phyloP scores from a whole-genome alignment of 805 yeast genomes.

The Kodamaea restingae region DNA sequence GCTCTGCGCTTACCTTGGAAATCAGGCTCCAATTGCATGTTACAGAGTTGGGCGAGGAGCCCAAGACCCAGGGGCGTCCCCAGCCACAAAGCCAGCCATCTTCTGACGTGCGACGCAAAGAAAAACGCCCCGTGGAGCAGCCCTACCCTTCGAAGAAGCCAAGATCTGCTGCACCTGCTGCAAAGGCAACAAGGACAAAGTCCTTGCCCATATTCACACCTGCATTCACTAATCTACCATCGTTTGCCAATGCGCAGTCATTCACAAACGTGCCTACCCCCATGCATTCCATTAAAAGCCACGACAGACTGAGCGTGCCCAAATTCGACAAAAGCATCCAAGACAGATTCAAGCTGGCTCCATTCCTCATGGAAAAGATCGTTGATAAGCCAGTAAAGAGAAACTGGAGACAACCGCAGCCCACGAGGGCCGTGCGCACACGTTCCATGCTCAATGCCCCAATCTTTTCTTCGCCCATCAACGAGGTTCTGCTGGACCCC shows the following conservation, averaged over 20 bases:
- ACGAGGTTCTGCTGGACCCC: slow-evolving; percentile 32
- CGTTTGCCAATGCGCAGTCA: slow-evolving; percentile 2
- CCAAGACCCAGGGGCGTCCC: neutral
- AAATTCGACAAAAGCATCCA: slow-evolving; percentile 37
- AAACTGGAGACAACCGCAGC: slow-evolving; percentile 13
- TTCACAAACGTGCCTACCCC: slow-evolving; percentile 34
- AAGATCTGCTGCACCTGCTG: slow-evolving; percentile 9
- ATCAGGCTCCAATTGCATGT: slow-evolving; percentile 49
- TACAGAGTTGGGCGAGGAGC: slow-evolving; percentile 18
- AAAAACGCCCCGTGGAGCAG: slow-evolving; percentile 1
- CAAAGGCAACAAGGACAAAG: slow-evolving; percentile 42
- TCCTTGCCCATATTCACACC: slow-evolving; percentile 35
- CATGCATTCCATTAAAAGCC: slow-evolving; percentile 38
- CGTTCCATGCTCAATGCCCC: slow-evolving; percentile 38
- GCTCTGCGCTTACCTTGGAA: slow-evolving; percentile 50
- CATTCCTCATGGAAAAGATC: slow-evolving; percentile 39
- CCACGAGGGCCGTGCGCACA: slow-evolving; percentile 38
- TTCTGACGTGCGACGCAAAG: neutral
- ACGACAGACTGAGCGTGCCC: slow-evolving; percentile 37
- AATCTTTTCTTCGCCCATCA: slow-evolving; percentile 39
- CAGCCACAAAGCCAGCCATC: neutral
- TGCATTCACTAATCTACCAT: slow-evolving; percentile 1
- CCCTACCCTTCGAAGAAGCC: slow-evolving; percentile 1
- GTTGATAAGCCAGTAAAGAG: slow-evolving; percentile 35
- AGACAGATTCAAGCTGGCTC: slow-evolving; percentile 45